phyloP scores from a whole-genome alignment of 192 early-diverging fungal genomes.

The Polychytrium aggregatum region DNA sequence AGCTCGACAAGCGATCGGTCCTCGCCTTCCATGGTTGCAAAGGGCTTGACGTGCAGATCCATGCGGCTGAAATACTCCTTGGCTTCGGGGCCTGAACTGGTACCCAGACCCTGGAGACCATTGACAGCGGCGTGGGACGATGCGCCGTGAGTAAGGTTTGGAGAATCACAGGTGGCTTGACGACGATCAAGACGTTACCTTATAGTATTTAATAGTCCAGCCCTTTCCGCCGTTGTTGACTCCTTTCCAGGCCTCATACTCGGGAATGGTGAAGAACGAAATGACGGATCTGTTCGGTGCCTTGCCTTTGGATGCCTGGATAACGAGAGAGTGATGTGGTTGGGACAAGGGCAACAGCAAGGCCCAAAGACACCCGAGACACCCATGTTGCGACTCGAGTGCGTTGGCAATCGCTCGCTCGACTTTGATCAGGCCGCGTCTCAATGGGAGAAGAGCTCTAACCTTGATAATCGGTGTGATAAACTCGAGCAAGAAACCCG shows the following conservation, averaged over 20 bases:
- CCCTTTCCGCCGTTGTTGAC: conserved; percentile 56
- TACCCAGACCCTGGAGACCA: conserved; percentile 81
- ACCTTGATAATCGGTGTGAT: conserved; percentile 95
- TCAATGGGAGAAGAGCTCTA: neutral
- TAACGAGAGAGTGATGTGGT: conserved; percentile 3
- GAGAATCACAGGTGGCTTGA: no score
- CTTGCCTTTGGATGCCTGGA: conserved; percentile 43
- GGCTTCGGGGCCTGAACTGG: conserved; percentile 69
- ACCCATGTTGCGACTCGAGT: no score
- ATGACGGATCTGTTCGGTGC: conserved; percentile 29
- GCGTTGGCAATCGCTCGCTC: no score
- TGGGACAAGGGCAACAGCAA: neutral
- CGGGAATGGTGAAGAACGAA: conserved; percentile 84
- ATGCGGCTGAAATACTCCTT: conserved; percentile 87
- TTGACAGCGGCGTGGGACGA: no score
- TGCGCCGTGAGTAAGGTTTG: no score
- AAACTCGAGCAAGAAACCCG: conserved; percentile 88
- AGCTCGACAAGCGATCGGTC: conserved; percentile 81
- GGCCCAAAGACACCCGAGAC: no score
- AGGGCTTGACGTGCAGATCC: conserved; percentile 66
- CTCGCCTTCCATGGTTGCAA: conserved; percentile 38
- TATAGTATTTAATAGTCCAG: conserved; percentile 92
- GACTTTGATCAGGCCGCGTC: neutral
- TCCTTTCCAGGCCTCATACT: conserved; percentile 82
- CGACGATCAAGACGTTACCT: no score